Base-by-base conservation (phyloP, 805 yeast species). In the Saccharomycopsis sp. region DNA sequence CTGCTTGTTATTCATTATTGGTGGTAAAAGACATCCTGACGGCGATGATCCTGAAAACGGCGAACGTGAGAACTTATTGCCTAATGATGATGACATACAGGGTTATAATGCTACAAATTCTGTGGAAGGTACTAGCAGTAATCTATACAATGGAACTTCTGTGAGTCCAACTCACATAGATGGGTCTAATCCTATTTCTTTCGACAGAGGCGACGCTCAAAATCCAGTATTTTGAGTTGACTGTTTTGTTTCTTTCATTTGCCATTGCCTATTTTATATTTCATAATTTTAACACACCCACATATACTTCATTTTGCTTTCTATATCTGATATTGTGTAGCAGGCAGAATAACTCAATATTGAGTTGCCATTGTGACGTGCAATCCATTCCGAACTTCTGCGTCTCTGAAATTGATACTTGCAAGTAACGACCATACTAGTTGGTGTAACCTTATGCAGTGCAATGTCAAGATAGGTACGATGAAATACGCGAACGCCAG, bases 1-100 rank as follows among this genome's bases (percentile, higher is more conserved):
- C 58, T 71, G 75, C 60, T 68, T 76, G 67, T 61, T 73, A 19
- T 64, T 67, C 7, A 58, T 76, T 57, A 64, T 73, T 29, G 73
- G 73, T 38, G 64, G 63, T 15, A 61, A 59, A 52, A 58, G 58
- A 54, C 38, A 29, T 29, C 24, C 12, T 23, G 51, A 47, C 8
- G 25, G 24, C 42, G 19, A 5, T 15, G 55, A 53, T 29, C 35
- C 15, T 22, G 38, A 50, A 15, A 52, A 29, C 5, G 34, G 44
- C 7, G 25, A 29, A 52, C 44, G 38, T 34, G 38, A 52, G 20
- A 14, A 19, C 25, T 12, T n/a, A 34, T 17, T 52, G n/a, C 34
- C 34, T 3, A 3, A 5, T 50, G 54, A 20, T 5, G 23, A 34
- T 35, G 44, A 53, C 5, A 62, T 61, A 9, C 56, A 59, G 20